Base-by-base conservation (phyloP, 176 grass and related monocot species). In the Juncus inflexus region DNA sequence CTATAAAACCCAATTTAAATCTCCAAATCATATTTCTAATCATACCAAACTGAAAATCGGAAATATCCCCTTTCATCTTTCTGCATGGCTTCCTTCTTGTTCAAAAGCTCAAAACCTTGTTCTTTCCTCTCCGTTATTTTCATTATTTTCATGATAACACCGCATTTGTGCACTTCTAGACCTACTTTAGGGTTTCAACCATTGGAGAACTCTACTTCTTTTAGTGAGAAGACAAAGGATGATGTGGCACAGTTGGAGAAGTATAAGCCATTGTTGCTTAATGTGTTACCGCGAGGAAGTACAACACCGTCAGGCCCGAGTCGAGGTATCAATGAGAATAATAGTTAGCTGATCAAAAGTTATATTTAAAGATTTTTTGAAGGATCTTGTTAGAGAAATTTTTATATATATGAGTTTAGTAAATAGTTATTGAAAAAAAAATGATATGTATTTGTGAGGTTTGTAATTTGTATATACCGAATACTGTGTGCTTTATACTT, bases 281-380 rank as follows among this genome's bases (percentile, higher is more conserved):
- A 45, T 12, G 67, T 61, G 62, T 82, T 86, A 40, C 87, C 80
- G 8, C 60, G 87, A n/a, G 77, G 68, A 11, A 78, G 35, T 38
- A 0, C 37, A 0, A 68, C 74, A 19, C 83, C 87, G 0, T 91
- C 87, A 0, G 61, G 47, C 7, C 87, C 87, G 7, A 86, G 87
- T 69, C 61, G 63, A 15, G 63, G 83, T 35, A 86, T 83, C 9
- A 86, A 90, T 66, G 74, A 58, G 40, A 40, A 75, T 64, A 77
- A 74, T 4, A 76, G 6, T 38, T 76, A 65, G 11, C 14, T 52
- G 19, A 35, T 12, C 42, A 12, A 15, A 3, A 40, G 2, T 28
- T 43, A 47, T 28, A 52, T 12, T 2, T 51, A 52, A 7, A 15
- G 36, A 64, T 6, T 28, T 9, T 42, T 37, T 12, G 10, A 35